Evolutionary conservation across 495 filamentous ascomycete species (phyloP).

Genomic region (Cercophora scortea): DNA sequence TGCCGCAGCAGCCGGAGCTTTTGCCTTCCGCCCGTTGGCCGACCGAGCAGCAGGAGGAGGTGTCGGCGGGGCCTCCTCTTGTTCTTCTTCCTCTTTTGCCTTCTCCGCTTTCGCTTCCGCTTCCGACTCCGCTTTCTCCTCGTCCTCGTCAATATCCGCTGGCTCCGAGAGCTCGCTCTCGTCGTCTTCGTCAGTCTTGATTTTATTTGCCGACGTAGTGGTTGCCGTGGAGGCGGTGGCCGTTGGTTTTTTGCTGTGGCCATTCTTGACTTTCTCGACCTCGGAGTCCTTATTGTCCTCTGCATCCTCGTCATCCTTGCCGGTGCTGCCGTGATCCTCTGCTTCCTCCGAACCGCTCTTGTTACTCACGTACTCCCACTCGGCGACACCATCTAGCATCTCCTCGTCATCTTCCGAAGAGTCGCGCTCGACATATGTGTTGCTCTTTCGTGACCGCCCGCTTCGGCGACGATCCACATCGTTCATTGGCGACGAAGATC

Average conservation of each 20-base stretch:
- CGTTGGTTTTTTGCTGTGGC: background rate
- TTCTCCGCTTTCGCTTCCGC: background rate
- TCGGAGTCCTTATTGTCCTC: conserved; percentile 2
- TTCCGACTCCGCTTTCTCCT: conserved; percentile 15
- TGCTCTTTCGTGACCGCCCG: conserved; percentile 34
- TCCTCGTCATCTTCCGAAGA: conserved; percentile 48
- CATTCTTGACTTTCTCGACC: background rate
- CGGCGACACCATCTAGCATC: conserved; percentile 47
- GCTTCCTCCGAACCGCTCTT: conserved; percentile 2
- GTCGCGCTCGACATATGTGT: conserved; percentile 44
- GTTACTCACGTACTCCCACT: conserved; percentile 41
- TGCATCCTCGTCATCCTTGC: conserved; percentile 4
- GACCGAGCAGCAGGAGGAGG: background rate
- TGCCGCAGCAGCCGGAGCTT: conserved; percentile 1
- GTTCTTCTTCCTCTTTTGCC: background rate
- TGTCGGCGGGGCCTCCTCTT: background rate
- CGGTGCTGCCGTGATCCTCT: background rate
- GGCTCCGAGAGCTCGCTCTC: conserved; percentile 8
- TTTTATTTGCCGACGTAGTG: background rate
- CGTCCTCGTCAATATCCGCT: conserved; percentile 11
- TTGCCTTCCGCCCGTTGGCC: conserved; percentile 13
- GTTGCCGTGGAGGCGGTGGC: too few species aligned
- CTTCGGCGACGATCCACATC: conserved; percentile 42
- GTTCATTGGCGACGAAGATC: conserved; percentile 24
- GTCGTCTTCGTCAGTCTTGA: background rate